Evolutionary conservation across 1,284 basidiomycete genomes (phyloP).

Genomic region (Sanghuangporus sanghuang): DNA sequence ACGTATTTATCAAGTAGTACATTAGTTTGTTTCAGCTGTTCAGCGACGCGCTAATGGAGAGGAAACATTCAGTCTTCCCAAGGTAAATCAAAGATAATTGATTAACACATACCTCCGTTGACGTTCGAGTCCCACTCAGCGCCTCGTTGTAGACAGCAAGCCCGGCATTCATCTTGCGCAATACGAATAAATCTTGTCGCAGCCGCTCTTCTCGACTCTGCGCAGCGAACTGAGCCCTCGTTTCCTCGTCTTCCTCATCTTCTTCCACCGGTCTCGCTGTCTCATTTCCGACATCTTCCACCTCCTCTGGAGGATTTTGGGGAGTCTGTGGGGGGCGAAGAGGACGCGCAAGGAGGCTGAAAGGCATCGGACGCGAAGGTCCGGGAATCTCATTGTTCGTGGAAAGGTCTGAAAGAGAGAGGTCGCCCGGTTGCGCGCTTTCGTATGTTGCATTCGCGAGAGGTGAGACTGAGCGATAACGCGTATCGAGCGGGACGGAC

Average conservation of each 20-base stretch:
- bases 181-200: slow-evolving; percentile 62
- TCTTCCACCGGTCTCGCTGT: neutral
- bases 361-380: slow-evolving; percentile 12
- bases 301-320: neutral
- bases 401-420: slow-evolving; percentile 21
- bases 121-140: slow-evolving; percentile 51
- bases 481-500: neutral
- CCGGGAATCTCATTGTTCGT: slow-evolving; percentile 15
- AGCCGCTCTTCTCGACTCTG: slow-evolving; percentile 64
- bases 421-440: slow-evolving; percentile 17
- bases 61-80: neutral
- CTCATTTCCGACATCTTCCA: slow-evolving; percentile 18
- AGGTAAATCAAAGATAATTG: neutral
- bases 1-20: slow-evolving; percentile 69
- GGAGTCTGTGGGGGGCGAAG: neutral
- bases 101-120: slow-evolving; percentile 52
- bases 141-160: slow-evolving; percentile 64
- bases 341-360: slow-evolving; percentile 20
- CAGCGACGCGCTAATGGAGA: slow-evolving; percentile 48
- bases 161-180: slow-evolving; percentile 64
- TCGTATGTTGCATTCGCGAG: slow-evolving; percentile 8
- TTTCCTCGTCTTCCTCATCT: slow-evolving; percentile 21
- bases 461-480: slow-evolving; percentile 5
- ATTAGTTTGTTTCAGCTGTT: slow-evolving; percentile 63
- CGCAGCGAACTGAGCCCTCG: slow-evolving; percentile 25